These are phyloP conservation scores for Coniochaeta prunicola DNA, from an alignment of 2,329 filamentous ascomycete genomes.

Conservation along the genomic window DNA sequence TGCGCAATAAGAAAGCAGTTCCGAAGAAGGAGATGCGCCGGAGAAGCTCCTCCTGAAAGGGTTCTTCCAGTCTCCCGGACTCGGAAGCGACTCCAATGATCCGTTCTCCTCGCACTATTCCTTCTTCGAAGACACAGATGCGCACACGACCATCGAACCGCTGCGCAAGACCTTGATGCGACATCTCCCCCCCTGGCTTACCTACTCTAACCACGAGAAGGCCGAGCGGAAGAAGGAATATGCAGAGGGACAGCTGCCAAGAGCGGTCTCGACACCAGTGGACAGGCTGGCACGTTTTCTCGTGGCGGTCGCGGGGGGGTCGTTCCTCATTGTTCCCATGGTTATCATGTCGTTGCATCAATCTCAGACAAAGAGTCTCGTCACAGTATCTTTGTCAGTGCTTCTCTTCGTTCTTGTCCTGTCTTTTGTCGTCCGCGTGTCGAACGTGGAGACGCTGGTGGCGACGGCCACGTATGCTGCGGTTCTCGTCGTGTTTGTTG, in stretches of 20 bases:
- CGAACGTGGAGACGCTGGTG: constrained; percentile 8
- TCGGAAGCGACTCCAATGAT: neutral
- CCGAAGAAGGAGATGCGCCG: neutral
- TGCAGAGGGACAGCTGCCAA: neutral
- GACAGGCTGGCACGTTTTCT: neutral
- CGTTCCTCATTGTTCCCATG: neutral
- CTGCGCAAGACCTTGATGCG: neutral
- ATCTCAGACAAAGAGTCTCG: neutral
- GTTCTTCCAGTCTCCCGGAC: constrained; percentile 3
- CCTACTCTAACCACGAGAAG: neutral
- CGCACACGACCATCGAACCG: no score
- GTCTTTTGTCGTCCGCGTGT: constrained; percentile 1
- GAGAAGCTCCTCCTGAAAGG: constrained; percentile 5
- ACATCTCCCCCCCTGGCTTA: neutral
- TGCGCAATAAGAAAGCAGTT: neutral
- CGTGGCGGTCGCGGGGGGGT: neutral
- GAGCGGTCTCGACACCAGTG: neutral
- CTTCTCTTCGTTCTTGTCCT: constrained; percentile 8
- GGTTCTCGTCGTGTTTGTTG: constrained; percentile 14
- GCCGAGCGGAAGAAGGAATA: neutral
- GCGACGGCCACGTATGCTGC: constrained; percentile 13
- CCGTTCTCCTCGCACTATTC: constrained; percentile 7
- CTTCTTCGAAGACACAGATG: constrained; percentile 1
- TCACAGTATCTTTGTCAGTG: constrained; percentile 3
- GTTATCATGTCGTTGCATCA: neutral